phyloP scores from a whole-genome alignment of 2,329 filamentous ascomycete genomes.

The Allantophomopsis lycopodina region DNA sequence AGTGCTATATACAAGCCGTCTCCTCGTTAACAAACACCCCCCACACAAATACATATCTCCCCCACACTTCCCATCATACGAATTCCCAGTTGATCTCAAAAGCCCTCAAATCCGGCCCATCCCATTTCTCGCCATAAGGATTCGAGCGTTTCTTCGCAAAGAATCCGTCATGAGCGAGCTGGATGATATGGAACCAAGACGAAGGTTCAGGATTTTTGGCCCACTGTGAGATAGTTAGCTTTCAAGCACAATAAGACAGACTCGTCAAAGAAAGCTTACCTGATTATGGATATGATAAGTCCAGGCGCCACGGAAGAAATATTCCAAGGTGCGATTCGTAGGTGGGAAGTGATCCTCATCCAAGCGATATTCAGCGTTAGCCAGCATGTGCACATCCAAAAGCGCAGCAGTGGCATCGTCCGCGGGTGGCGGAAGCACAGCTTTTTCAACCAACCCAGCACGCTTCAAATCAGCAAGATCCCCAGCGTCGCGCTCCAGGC shows the following conservation, averaged over 20 bases:
- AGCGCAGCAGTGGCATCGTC: constrained; percentile 2
- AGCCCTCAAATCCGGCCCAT: constrained; percentile 27
- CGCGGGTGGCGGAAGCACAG: constrained; percentile 6
- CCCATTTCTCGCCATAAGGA: constrained; percentile 38
- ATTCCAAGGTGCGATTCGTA: constrained; percentile 39
- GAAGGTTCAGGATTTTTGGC: constrained; percentile 38
- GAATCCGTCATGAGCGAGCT: constrained; percentile 38
- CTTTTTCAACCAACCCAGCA: constrained; percentile 3
- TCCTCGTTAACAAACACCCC: too few relatives aligned
- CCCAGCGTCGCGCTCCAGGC: constrained; percentile 7
- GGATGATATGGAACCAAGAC: constrained; percentile 37
- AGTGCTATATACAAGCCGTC: too few relatives aligned
- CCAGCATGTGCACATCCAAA: constrained; percentile 12
- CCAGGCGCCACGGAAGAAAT: constrained; percentile 41
- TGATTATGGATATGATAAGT: constrained; percentile 45
- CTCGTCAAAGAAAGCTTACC: constrained; percentile 25
- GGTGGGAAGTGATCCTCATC: constrained; percentile 36
- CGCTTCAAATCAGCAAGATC: constrained; percentile 9
- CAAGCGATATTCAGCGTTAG: constrained; percentile 27
- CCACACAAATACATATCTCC: too few relatives aligned
- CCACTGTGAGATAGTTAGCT: constrained; percentile 25
- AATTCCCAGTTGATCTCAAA: constrained; percentile 38
- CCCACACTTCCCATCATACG: constrained; percentile 18
- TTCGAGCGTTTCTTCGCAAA: constrained; percentile 33
- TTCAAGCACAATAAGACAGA: too few relatives aligned